Base-by-base conservation (phyloP, 805 yeast species). In the Schwanniomyces polymorphus region DNA sequence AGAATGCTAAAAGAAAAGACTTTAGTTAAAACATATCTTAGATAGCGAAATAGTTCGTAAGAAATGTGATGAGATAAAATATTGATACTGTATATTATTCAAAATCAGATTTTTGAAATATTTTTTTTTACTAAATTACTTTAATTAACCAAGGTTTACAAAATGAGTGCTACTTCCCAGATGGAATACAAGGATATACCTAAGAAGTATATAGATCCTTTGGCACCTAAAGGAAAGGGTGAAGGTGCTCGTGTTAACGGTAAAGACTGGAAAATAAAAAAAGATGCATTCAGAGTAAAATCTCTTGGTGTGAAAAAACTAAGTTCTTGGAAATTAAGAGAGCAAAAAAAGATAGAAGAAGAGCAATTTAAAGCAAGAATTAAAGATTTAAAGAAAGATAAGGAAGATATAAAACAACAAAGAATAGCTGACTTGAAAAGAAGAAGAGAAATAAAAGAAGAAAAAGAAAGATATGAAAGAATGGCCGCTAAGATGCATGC, bases 401-500 rank as follows among this genome's bases (percentile, higher is more conserved):
- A 91, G 66, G 84, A 80, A 54, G 74, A 75, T 14, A 82, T 70
- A 47, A 82, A 77, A 58, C 74, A 78, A 53, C 77, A 70, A 23
- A 77, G 78, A 52, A 68, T 84, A 40, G 79, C 78, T 23, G 81
- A 75, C 18, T 63, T 84, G 44, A 88, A 85, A 72, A 88, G 85
- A 55, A 84, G 88, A 67, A 80, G 86, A 61, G 91, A 84, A 57
- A 80, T 82, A 65, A 86, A 86, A 74, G 97, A 80, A 48, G 99
- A 92, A 67, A 82, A 82, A 67, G 97, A 92, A 64, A 81, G 99
- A 58, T 88, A 84, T 61, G 96, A 87, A 60, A 76, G 75, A 61
- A 64, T 92, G 63, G 94, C 96, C 10, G 78, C 81, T 47, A 89
- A 86, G 68, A 88, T 92, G 96, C 92, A 90, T 63, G 86, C 86